Percentiles rank a stretch among this genome's conserved stretches.
phyloP scores from a whole-genome alignment of 1,284 basidiomycete genomes.

The Malassezia dermatis region DNA sequence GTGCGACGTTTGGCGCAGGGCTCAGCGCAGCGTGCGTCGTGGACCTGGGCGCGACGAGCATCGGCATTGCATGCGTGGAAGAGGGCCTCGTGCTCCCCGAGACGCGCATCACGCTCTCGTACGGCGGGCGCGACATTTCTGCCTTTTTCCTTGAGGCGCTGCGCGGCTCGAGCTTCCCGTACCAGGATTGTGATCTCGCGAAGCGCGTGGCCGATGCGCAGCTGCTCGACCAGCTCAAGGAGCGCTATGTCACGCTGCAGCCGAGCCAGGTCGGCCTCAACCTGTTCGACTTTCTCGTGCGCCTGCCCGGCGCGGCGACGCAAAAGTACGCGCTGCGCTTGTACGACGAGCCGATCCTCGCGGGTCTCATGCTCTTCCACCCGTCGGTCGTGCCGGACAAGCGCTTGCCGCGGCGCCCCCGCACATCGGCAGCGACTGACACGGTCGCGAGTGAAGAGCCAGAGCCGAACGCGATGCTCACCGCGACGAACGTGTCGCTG shows the following conservation, averaged over 20 bases:
- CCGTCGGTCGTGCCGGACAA: conserved; percentile 75
- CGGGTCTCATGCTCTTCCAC: conserved; percentile 84
- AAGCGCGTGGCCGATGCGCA: conserved; percentile 28
- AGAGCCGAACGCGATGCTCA: not conserved
- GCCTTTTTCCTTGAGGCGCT: conserved; percentile 74
- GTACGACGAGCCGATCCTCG: conserved; percentile 91
- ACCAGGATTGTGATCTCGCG: conserved; percentile 61
- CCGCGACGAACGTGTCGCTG: conserved; percentile 10
- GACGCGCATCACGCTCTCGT: conserved; percentile 71
- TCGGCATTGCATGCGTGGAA: conserved; percentile 84
- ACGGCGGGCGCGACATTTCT: conserved; percentile 89
- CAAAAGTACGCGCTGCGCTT: conserved; percentile 80
- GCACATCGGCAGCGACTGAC: not conserved
- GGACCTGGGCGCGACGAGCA: conserved; percentile 76
- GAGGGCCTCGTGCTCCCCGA: conserved; percentile 82
- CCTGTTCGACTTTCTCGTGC: conserved; percentile 62
- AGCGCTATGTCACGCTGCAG: conserved; percentile 39
- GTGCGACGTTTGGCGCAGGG: conserved; percentile 88
- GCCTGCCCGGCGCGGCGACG: conserved; percentile 64
- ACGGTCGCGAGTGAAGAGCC: conserved; percentile 7
- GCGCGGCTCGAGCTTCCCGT: conserved; percentile 73
- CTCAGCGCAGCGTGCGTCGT: conserved; percentile 89
- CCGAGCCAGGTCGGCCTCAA: conserved; percentile 42
- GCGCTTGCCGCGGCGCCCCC: conserved; percentile 1
- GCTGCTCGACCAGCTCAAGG: conserved; percentile 40